These are phyloP conservation scores for Sugiyamaella japonica DNA, from an alignment of 1,139 yeast species.

Conservation along the genomic window DNA sequence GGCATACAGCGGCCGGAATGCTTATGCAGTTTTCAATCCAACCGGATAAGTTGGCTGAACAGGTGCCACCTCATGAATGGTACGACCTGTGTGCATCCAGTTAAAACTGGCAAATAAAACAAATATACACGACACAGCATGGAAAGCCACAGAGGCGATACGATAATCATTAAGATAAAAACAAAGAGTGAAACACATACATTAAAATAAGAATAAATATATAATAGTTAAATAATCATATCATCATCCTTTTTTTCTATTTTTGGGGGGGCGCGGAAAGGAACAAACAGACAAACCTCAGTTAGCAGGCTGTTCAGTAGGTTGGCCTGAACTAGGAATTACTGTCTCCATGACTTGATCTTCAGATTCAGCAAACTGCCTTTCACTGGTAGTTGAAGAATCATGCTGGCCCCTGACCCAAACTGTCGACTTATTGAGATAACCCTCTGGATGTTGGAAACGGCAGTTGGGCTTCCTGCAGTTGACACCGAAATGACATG, in stretches of 20 bases:
- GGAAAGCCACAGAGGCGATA: too few species aligned
- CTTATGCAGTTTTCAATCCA: conserved; percentile 29
- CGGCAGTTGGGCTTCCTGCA: conserved; percentile 72
- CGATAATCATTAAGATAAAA: neutral
- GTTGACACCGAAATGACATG: conserved; percentile 73
- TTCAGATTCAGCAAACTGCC: conserved; percentile 77
- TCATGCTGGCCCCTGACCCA: conserved; percentile 40
- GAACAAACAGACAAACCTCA: neutral
- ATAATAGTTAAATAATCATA: conserved; percentile 6
- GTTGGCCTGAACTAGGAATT: conserved; percentile 36
- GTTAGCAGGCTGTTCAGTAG: conserved; percentile 13
- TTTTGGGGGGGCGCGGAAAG: too few species aligned
- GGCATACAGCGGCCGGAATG: conserved; percentile 61
- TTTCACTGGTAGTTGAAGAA: conserved; percentile 56
- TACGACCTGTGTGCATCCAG: conserved; percentile 26
- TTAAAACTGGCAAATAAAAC: neutral
- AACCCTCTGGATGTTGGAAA: conserved; percentile 75
- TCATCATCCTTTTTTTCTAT: neutral
- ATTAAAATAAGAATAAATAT: conserved; percentile 16
- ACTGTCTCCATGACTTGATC: conserved; percentile 71
- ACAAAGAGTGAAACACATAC: conserved; percentile 2
- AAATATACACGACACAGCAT: conserved; percentile 1
- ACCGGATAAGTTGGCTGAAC: conserved; percentile 26
- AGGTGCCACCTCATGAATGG: conserved; percentile 32
- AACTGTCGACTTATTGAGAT: neutral